Evolutionary conservation across 108 stramenopile species (phyloP), one percentile per base, ranked within the genome.

Genomic region (Mediolabrus comicus): DNA sequence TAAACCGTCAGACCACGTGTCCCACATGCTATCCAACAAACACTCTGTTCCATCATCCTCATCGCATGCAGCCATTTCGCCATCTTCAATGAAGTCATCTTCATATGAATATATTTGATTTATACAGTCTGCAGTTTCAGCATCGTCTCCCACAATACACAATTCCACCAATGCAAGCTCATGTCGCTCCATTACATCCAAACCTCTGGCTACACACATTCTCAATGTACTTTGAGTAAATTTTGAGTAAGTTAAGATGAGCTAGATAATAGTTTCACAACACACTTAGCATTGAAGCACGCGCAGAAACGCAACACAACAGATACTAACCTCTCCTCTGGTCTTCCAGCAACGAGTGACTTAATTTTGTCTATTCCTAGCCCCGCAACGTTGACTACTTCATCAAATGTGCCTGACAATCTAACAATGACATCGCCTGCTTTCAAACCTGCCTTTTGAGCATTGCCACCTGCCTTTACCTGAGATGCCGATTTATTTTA

Each of bases 371-470:
- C 84, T 17, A 85, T 71, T 11, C 84, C 83, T 5, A 69, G 25
- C 19, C 83, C 80, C 10, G 65, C 24, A 13, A 86, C 77, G 49
- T 71, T 33, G 14, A 74, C 55, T 17, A 84, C 26, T 31, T 86
- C 80, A 31, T 80, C 86, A 65, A 86, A 86, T 4, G 75, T 58
- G 9, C 87, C 91, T 16, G 84, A 86, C 7, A 88, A 71, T 19
- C 69, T 85, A 3, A 90, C 79, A 51, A 92, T 64, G 14, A 92
- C 91, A 74, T 92, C 91, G 6, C 91, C 91, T 14, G 85, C 87
- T 80, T 76, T 28, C 2, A 92, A 29, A 22, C 91, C 91, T 33
- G 77, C 84, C 31, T 82, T 54, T 13, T 69, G 68, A 0, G 91
- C 91, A 75, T 79, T 65, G n/a, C 91, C 88, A 19, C 80, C 87